Evolutionary conservation across 2,329 filamentous ascomycete species (phyloP).

Genomic region (Byssothecium circinans): DNA sequence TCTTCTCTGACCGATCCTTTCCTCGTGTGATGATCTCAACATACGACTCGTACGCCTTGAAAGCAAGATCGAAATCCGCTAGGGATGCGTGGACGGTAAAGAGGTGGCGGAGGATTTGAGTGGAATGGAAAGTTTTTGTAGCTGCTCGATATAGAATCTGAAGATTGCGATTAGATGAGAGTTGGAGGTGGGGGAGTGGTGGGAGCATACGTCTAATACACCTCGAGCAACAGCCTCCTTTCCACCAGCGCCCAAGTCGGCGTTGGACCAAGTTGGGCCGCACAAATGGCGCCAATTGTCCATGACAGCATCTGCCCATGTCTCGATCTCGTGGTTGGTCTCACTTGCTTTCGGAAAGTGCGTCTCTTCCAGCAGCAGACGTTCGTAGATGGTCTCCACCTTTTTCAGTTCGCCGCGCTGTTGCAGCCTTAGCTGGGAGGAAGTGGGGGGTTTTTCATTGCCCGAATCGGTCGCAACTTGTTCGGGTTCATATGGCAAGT

Average conservation of each 20-base stretch:
- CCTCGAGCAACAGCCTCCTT: slow-evolving; percentile 73
- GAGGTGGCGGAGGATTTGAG: slow-evolving; percentile 78
- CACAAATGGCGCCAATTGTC: slow-evolving; percentile 83
- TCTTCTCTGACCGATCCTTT: slow-evolving; percentile 80
- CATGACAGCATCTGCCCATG: slow-evolving; percentile 77
- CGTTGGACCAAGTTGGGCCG: slow-evolving; percentile 76
- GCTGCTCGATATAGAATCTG: slow-evolving; percentile 85
- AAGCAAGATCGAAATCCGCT: slow-evolving; percentile 88
- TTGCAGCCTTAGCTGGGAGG: slow-evolving; percentile 37
- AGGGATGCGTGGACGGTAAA: slow-evolving; percentile 86
- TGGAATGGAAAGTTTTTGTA: slow-evolving; percentile 94
- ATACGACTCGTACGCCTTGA: slow-evolving; percentile 91
- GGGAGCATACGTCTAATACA: slow-evolving; percentile 64
- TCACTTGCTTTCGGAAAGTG: slow-evolving; percentile 83
- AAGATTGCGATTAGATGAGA: slow-evolving; percentile 6
- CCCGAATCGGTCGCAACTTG: slow-evolving; percentile 25
- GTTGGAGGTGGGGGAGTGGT: background rate
- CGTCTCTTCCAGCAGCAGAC: slow-evolving; percentile 74
- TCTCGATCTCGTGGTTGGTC: slow-evolving; percentile 75
- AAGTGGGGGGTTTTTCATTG: slow-evolving; percentile 29
- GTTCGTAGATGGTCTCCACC: slow-evolving; percentile 79
- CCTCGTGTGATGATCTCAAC: slow-evolving; percentile 83
- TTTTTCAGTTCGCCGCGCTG: slow-evolving; percentile 76
- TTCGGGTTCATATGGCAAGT: slow-evolving; percentile 60
- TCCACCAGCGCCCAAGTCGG: slow-evolving; percentile 79